phyloP scores from a whole-genome alignment of 169 alveolate genomes.

The Perkinsus marinus region DNA sequence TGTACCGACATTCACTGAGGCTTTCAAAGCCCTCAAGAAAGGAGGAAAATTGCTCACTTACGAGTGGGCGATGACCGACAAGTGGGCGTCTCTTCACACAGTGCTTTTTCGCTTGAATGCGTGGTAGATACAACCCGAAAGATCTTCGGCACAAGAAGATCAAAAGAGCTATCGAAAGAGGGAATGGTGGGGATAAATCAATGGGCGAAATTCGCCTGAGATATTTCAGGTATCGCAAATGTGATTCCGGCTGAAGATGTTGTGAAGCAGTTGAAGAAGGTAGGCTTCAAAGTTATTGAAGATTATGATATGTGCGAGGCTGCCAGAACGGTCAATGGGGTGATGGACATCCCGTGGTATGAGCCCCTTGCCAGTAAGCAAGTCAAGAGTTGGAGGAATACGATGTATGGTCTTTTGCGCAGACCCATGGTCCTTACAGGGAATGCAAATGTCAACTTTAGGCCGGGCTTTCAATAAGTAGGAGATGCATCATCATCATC shows the following conservation, averaged over 20 bases:
- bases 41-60: background rate
- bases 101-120: background rate
- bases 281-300: background rate
- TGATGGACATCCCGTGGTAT: background rate
- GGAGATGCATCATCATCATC: background rate
- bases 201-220: background rate
- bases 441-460: background rate
- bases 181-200: background rate
- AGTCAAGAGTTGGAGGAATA: too few relatives aligned
- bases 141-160: background rate
- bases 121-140: background rate
- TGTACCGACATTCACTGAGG: background rate
- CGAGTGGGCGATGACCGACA: slow-evolving; percentile 4
- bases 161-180: background rate
- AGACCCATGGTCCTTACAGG: background rate
- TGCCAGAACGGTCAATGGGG: background rate
- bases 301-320: background rate
- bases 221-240: background rate
- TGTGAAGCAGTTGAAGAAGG: background rate
- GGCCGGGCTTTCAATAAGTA: background rate
- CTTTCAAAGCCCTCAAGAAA: background rate
- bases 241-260: background rate
- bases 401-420: too few relatives aligned
- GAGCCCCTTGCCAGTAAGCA: background rate
- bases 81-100: background rate